Evolutionary conservation across 345 rosid species (phyloP).

Genomic region (Sisymbrium irio): DNA sequence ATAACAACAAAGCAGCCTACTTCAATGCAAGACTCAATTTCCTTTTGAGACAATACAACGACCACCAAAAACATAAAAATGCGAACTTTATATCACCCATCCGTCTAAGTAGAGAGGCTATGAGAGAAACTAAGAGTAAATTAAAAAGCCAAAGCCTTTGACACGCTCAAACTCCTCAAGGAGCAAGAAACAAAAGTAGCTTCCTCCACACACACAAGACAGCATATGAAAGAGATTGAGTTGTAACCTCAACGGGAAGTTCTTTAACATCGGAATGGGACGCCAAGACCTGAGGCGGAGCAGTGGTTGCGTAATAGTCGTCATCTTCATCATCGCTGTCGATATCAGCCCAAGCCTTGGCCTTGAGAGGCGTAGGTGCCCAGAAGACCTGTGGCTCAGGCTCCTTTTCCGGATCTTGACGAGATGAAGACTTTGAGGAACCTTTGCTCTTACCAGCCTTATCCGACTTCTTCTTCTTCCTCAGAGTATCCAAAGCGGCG

Average conservation of each 20-base stretch:
- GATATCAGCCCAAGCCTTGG: slow-evolving; percentile 58
- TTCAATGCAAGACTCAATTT: neutral
- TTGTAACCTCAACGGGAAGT: slow-evolving; percentile 35
- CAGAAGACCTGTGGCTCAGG: slow-evolving; percentile 52
- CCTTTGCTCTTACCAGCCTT: slow-evolving; percentile 33
- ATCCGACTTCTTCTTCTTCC: slow-evolving; percentile 43
- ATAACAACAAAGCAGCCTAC: neutral
- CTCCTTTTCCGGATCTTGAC: slow-evolving; percentile 36
- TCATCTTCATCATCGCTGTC: slow-evolving; percentile 55
- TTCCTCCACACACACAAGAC: neutral
- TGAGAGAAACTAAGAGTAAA: neutral
- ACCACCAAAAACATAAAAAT: neutral
- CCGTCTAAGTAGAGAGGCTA: neutral
- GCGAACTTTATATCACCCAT: neutral
- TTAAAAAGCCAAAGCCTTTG: neutral
- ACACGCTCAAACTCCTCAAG: no score
- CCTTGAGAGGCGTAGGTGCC: slow-evolving; percentile 52
- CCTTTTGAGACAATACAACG: neutral
- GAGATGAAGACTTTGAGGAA: slow-evolving; percentile 34
- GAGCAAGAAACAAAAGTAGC: no score
- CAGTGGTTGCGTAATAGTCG: slow-evolving; percentile 53
- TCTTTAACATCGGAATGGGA: slow-evolving; percentile 31
- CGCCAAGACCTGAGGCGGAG: slow-evolving; percentile 37
- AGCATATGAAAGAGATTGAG: neutral
- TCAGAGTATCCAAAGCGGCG: slow-evolving; percentile 54